Conservation (phyloP, 306 rosid species). For the Lathyrus aphaca region DNA sequence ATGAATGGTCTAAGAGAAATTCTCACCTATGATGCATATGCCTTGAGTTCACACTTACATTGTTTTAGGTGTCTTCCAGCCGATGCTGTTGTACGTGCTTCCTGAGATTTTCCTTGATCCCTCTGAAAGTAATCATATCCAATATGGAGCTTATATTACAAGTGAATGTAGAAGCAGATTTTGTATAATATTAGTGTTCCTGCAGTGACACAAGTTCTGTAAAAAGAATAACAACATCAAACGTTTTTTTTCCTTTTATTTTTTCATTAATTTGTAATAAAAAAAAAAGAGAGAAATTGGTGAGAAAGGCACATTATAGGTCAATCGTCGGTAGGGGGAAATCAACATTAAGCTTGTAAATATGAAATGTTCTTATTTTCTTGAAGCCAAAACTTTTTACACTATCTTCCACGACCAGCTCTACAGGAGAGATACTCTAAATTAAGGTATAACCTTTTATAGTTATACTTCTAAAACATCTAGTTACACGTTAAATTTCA, state of each 20-base stretch:
- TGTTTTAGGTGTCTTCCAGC: conserved; percentile 43
- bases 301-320: conserved; percentile 27
- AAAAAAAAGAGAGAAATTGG: not conserved
- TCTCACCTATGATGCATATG: conserved; percentile 28
- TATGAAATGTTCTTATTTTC: not conserved
- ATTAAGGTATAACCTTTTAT: no score
- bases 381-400: not conserved
- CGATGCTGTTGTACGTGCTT: conserved; percentile 41
- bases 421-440: no score
- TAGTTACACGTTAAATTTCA: no score
- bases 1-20: conserved; percentile 39
- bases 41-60: conserved; percentile 23
- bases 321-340: conserved; percentile 33
- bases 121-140: conserved; percentile 35
- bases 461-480: no score
- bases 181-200: conserved; percentile 47
- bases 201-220: conserved; percentile 40
- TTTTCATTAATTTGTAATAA: conserved; percentile 26
- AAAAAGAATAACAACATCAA: conserved; percentile 6
- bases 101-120: conserved; percentile 23
- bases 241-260: not conserved
- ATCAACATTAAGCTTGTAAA: conserved; percentile 29
- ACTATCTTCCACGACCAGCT: no score
- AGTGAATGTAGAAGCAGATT: conserved; percentile 48
- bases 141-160: conserved; percentile 38